Evolutionary conservation across 2,329 filamentous ascomycete genomes (phyloP).

Genomic region (Aureobasidium namibiae): DNA sequence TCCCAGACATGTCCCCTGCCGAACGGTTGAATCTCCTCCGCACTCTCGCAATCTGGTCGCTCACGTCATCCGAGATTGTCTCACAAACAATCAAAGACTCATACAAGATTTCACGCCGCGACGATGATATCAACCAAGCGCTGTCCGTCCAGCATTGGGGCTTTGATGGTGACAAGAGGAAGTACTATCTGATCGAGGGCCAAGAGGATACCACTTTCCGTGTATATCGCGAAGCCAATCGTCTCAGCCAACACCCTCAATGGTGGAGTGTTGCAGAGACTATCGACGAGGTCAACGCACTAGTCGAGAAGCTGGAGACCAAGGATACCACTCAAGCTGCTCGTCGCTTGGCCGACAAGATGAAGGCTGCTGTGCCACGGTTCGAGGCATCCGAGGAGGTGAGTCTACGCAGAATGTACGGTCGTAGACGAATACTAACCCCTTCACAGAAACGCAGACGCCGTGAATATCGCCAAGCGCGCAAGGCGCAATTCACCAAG

Average conservation of each 20-base stretch:
- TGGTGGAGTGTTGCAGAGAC: constrained; percentile 91
- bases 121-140: constrained; percentile 71
- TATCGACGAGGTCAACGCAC: constrained; percentile 72
- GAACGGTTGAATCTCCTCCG: constrained; percentile 75
- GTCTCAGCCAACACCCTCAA: constrained; percentile 63
- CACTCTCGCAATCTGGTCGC: constrained; percentile 77
- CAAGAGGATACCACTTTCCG: constrained; percentile 90
- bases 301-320: constrained; percentile 68
- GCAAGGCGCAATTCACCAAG: constrained; percentile 78
- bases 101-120: constrained; percentile 81
- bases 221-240: constrained; percentile 88
- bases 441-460: constrained; percentile 70
- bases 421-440: constrained; percentile 15
- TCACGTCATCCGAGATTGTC: constrained; percentile 78
- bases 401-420: constrained; percentile 21
- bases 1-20: constrained; percentile 71
- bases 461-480: constrained; percentile 79
- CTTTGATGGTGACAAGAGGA: constrained; percentile 77
- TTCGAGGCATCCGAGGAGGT: constrained; percentile 93
- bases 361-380: constrained; percentile 69
- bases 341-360: constrained; percentile 67
- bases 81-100: constrained; percentile 74
- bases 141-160: constrained; percentile 89
- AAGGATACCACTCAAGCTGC: constrained; percentile 76
- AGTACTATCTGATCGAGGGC: constrained; percentile 90